Conservation (phyloP, 495 filamentous ascomycete species). For the Penicillium nucicola region DNA sequence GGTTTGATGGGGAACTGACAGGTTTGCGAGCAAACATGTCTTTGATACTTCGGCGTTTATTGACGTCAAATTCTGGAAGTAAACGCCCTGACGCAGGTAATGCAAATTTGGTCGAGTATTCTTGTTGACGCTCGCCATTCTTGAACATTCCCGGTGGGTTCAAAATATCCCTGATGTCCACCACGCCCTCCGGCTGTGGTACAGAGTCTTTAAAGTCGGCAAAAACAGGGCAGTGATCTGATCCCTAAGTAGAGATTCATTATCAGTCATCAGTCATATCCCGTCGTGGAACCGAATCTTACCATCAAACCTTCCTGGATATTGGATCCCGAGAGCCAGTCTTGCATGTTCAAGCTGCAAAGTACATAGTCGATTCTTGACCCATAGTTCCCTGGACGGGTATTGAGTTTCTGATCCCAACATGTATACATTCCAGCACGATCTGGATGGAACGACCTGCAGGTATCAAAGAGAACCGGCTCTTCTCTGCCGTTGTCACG, state of each 20-base stretch:
- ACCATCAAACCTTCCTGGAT: constrained; percentile 93
- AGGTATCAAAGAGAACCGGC: constrained; percentile 81
- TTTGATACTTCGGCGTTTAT: constrained; percentile 77
- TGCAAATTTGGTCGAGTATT: constrained; percentile 62
- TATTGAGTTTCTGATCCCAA: constrained; percentile 85
- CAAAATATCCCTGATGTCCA: constrained; percentile 69
- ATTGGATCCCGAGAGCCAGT: constrained; percentile 83
- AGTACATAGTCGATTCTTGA: constrained; percentile 92
- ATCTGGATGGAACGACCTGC: constrained; percentile 73
- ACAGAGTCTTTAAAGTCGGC: constrained; percentile 68
- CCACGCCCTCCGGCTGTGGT: constrained; percentile 39
- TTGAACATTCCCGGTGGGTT: constrained; percentile 76
- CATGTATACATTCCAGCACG: constrained; percentile 94
- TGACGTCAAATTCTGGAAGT: constrained; percentile 72
- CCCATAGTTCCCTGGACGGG: constrained; percentile 86
- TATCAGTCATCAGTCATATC: constrained; percentile 7
- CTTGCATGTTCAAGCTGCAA: constrained; percentile 73
- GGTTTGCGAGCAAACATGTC: constrained; percentile 82
- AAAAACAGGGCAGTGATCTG: constrained; percentile 95
- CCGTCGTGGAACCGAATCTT: constrained; percentile 6
- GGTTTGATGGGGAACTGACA: constrained; percentile 1
- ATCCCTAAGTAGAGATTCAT: constrained; percentile 54
- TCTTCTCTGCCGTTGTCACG: constrained; percentile 70
- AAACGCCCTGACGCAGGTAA: constrained; percentile 76
- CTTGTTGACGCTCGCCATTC: constrained; percentile 62